These are phyloP conservation scores for Eucalyptus viminalis DNA, from an alignment of 345 rosid genomes.

Conservation along the genomic window DNA sequence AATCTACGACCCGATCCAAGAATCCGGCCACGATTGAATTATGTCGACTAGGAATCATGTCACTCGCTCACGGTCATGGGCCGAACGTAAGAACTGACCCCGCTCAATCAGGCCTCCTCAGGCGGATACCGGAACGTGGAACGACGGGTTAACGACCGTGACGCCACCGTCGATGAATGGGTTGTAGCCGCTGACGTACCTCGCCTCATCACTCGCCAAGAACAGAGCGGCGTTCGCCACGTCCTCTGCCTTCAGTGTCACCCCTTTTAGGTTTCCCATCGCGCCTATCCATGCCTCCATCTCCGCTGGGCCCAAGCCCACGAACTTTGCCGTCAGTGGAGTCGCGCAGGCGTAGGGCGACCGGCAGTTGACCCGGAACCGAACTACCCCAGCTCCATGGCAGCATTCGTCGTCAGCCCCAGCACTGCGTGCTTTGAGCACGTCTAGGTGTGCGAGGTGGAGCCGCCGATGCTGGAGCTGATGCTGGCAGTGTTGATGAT, in stretches of 20 bases:
- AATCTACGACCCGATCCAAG: not conserved
- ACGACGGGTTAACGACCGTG: slow-evolving; percentile 12
- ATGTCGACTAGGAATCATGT: not conserved
- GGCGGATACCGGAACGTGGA: slow-evolving; percentile 12
- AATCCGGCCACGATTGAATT: not conserved
- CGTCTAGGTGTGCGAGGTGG: slow-evolving; percentile 17
- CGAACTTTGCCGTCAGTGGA: slow-evolving; percentile 14
- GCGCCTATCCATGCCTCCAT: slow-evolving; percentile 5
- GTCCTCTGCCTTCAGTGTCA: slow-evolving; percentile 23
- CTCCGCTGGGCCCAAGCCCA: slow-evolving; percentile 1
- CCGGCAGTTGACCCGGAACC: slow-evolving; percentile 35
- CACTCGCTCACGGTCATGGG: not conserved
- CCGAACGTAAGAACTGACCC: not conserved
- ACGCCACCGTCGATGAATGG: slow-evolving; percentile 30
- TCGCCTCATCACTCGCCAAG: slow-evolving; percentile 36
- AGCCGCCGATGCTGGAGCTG: not conserved
- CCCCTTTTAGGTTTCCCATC: slow-evolving; percentile 16
- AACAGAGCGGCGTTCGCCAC: slow-evolving; percentile 29
- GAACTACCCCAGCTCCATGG: slow-evolving; percentile 32
- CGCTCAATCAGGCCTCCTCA: not conserved
- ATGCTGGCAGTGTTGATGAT: slow-evolving; percentile 19
- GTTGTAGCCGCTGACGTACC: slow-evolving; percentile 30
- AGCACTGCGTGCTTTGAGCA: slow-evolving; percentile 29
- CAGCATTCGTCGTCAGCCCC: slow-evolving; percentile 30
- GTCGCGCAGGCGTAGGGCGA: slow-evolving; percentile 26